Evolutionary conservation across 108 stramenopile genomes (phyloP), one percentile per base, ranked within the genome.

Genomic region (Stephanodiscus minutulus): DNA sequence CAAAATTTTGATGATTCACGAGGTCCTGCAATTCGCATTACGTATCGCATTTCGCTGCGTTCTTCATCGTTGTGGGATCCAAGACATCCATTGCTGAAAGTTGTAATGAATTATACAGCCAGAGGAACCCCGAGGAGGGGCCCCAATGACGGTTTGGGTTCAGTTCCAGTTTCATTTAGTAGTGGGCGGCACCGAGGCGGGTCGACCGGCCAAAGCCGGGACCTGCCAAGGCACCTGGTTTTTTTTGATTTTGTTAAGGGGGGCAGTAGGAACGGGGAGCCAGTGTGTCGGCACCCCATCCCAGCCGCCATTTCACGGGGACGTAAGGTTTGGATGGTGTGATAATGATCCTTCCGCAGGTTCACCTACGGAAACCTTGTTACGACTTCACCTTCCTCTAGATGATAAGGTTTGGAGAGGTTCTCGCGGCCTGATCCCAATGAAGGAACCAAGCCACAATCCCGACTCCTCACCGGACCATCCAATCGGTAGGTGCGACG

Each of bases 341-440:
- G 87, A 87, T 91, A 96, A 96, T 96, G 95, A 96, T 96, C 95
- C 95, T 94, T 94, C 96, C 96, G 92, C 92, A 96, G 93, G 92
- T 96, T 96, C 96, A 96, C 96, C 96, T 96, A 94, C 91, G 96
- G 92, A 94, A 94, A 96, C 95, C 95, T 96, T 96, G 95, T 96
- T 96, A 96, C 95, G 92, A 96, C 95, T 96, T 96, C 95, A 92
- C 92, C 91, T 94, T 91, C 93, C 90, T 93, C 92, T 93, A 93
- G 83, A 91, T 89, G 87, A 88, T 93, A 88, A 93, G 92, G 87
- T 93, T 93, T 88, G 85, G 85, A 81, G 84, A 87, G 86, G 87
- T 92, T 92, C 87, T 81, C 85, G 63, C 80, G 73, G 84, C 68
- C 74, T 68, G 61, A 37, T 74, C 82, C 82, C 86, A 86, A 81